Conservation (phyloP, 345 rosid species). For the Sapria himalayana region DNA sequence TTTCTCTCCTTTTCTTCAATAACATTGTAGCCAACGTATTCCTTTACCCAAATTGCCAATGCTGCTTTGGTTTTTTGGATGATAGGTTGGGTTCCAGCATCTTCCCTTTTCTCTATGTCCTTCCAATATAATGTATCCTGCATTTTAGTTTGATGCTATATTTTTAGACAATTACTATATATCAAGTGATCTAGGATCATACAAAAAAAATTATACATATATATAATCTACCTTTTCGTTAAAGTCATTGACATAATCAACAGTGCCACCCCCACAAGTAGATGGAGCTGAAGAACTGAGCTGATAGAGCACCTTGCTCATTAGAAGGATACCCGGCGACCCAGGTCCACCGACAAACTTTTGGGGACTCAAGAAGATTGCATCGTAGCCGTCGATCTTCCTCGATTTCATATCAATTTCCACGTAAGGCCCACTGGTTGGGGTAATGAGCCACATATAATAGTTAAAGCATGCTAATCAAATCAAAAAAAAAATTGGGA, state of each 20-base stretch:
- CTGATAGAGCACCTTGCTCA: slow-evolving; percentile 26
- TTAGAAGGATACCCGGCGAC: slow-evolving; percentile 31
- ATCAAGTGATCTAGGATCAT: no score
- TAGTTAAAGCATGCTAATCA: no score
- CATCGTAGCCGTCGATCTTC: slow-evolving; percentile 34
- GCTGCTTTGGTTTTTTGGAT: slow-evolving; percentile 34
- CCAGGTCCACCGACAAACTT: slow-evolving; percentile 51
- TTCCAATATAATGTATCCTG: slow-evolving; percentile 32
- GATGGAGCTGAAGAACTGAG: slow-evolving; percentile 29
- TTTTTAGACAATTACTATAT: no score
- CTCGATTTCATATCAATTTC: slow-evolving; percentile 35
- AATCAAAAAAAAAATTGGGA: no score
- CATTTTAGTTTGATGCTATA: no score
- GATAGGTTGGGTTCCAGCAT: slow-evolving; percentile 41
- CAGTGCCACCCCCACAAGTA: slow-evolving; percentile 52
- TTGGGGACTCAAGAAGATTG: slow-evolving; percentile 31
- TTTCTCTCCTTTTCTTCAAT: slow-evolving; percentile 17
- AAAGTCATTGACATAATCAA: slow-evolving; percentile 31
- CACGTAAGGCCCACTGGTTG: slow-evolving; percentile 31
- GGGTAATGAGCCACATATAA: no score
- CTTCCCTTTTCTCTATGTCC: slow-evolving; percentile 36
- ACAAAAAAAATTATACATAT: no score
- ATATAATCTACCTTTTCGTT: slow-evolving; percentile 17
- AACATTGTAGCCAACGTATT: slow-evolving; percentile 15
- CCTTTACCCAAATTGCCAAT: slow-evolving; percentile 38